Evolutionary conservation across 768 basidiomycete species (phyloP).

Genomic region (Pleurotus salmoneostramineus): DNA sequence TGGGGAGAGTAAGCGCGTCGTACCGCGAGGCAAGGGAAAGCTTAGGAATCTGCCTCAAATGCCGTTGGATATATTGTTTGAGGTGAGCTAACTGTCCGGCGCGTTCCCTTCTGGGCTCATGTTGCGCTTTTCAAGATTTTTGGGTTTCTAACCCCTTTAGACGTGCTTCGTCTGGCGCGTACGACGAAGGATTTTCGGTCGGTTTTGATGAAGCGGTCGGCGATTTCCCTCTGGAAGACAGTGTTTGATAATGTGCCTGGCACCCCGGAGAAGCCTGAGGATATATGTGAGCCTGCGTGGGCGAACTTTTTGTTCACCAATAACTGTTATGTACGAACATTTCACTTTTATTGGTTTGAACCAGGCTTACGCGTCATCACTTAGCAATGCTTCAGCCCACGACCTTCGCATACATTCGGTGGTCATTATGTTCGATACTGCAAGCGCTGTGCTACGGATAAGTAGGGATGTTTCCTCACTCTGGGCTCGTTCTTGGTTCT

Average conservation of each 20-base stretch:
- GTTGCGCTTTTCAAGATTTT: conserved; percentile 18
- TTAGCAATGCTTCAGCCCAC: no score
- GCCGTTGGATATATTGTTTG: conserved; percentile 12
- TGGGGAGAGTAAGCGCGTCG: no score
- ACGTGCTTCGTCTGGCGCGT: conserved; percentile 23
- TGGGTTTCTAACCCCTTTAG: conserved; percentile 18
- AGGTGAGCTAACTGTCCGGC: neutral
- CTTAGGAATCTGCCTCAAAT: conserved; percentile 9
- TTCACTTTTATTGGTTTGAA: neutral
- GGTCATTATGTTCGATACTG: neutral
- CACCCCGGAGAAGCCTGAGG: conserved; percentile 13
- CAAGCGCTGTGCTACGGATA: neutral
- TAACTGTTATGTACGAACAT: conserved; percentile 14
- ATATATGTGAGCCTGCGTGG: conserved; percentile 14
- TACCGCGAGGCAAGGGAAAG: neutral
- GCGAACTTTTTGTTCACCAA: conserved; percentile 12
- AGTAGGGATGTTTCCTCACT: neutral
- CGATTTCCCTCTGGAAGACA: conserved; percentile 19
- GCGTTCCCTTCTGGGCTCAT: neutral
- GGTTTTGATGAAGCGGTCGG: conserved; percentile 16
- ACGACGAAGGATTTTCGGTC: conserved; percentile 19
- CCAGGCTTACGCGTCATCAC: no score
- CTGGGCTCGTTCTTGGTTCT: neutral
- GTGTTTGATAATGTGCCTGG: conserved; percentile 12
- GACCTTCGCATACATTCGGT: no score